A percentile compares a stretch with the other conserved stretches of the same genome.
Conservation (phyloP, 371 early-diverging fungal genomes). For the Parasitella parasitica region DNA sequence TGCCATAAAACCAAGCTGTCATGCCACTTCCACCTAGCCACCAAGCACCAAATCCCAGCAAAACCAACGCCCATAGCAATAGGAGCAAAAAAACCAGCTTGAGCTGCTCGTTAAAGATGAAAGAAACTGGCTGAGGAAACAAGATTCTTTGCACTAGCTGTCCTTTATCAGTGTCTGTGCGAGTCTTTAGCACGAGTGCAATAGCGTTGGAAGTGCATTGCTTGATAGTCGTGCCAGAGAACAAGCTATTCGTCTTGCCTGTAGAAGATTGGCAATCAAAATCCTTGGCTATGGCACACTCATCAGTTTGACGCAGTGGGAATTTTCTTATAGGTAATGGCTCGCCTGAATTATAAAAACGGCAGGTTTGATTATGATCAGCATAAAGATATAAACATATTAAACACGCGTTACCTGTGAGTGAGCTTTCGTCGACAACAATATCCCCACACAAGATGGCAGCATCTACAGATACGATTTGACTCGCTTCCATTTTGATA, state of each 20-base stretch:
- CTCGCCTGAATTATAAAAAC: too few relatives aligned
- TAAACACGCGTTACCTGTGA: constrained; percentile 40
- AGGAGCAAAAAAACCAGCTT: constrained; percentile 65
- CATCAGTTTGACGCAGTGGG: constrained; percentile 23
- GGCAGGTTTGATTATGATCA: background rate
- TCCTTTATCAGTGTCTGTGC: constrained; percentile 81
- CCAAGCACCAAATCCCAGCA: constrained; percentile 58
- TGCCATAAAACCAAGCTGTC: constrained; percentile 61
- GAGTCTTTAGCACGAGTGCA: constrained; percentile 68
- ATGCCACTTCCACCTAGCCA: constrained; percentile 53
- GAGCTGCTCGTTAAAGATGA: constrained; percentile 75
- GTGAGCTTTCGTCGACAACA: constrained; percentile 67
- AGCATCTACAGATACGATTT: constrained; percentile 62
- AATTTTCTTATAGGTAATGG: constrained; percentile 56
- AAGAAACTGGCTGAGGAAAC: constrained; percentile 67
- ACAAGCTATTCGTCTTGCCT: constrained; percentile 33
- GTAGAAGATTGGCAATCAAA: constrained; percentile 22
- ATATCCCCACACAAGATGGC: constrained; percentile 64
- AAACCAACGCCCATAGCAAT: constrained; percentile 58
- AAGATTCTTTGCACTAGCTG: constrained; percentile 77
- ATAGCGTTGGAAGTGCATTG: constrained; percentile 24
- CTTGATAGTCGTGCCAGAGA: constrained; percentile 41
- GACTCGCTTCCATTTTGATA: constrained; percentile 37
- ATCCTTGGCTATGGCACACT: background rate
- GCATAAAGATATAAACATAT: too few relatives aligned